A percentile compares a stretch with the other conserved stretches of the same genome.
These are phyloP conservation scores for Lasiosphaeriaceae sp. DNA, from an alignment of 495 filamentous ascomycete species.

Conservation along the genomic window DNA sequence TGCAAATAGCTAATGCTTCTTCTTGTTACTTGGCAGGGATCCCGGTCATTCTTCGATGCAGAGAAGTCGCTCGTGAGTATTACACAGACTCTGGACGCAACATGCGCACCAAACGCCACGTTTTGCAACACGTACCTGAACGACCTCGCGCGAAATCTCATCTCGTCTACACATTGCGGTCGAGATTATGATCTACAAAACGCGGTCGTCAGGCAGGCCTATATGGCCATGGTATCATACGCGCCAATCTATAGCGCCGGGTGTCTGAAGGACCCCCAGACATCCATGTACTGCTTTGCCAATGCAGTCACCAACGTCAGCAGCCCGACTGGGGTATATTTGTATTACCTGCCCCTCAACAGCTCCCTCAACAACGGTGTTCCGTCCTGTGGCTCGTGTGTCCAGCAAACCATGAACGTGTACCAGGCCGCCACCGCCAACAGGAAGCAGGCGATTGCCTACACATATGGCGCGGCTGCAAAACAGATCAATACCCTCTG, in stretches of 20 bases:
- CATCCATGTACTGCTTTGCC: slow-evolving; percentile 68
- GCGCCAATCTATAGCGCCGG: slow-evolving; percentile 70
- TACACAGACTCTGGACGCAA: slow-evolving; percentile 64
- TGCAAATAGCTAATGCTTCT: neutral
- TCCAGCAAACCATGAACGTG: slow-evolving; percentile 65
- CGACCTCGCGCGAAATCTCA: slow-evolving; percentile 56
- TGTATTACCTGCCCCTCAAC: slow-evolving; percentile 84
- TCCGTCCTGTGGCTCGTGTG: slow-evolving; percentile 67
- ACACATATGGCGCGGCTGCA: slow-evolving; percentile 61
- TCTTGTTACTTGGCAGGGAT: slow-evolving; percentile 24
- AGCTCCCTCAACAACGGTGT: slow-evolving; percentile 54
- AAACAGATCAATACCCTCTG: slow-evolving; percentile 62
- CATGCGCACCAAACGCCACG: slow-evolving; percentile 60
- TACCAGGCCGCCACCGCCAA: slow-evolving; percentile 60
- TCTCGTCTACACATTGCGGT: slow-evolving; percentile 58
- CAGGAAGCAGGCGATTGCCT: slow-evolving; percentile 51
- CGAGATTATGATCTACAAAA: slow-evolving; percentile 63
- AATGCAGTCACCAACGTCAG: slow-evolving; percentile 74
- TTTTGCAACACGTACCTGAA: slow-evolving; percentile 59
- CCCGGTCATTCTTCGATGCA: slow-evolving; percentile 68
- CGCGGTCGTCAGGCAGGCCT: slow-evolving; percentile 61
- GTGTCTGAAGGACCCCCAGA: slow-evolving; percentile 60
- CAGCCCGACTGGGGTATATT: slow-evolving; percentile 62
- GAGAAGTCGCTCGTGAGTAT: slow-evolving; percentile 60
- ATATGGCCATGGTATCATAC: slow-evolving; percentile 67